Evolutionary conservation across 75 land plant genomes (phyloP), one percentile per base, ranked within the genome.

Genomic region (Pinus albicaulis): DNA sequence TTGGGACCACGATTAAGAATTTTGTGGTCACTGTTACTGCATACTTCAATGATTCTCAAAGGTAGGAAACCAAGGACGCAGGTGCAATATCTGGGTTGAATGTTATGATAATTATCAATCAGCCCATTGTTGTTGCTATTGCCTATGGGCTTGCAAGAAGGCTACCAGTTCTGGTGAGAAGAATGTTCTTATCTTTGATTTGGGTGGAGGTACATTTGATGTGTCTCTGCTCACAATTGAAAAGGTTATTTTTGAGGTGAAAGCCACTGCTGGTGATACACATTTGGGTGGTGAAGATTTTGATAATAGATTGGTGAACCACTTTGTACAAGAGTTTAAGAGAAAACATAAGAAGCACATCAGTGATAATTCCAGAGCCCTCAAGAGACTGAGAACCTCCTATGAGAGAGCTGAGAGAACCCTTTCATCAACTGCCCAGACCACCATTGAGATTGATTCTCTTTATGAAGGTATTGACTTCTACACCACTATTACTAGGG

Each of bases 131-230:
- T 48, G 93, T 91, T 22, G 93, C 93, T 55, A 89, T 91, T 71
- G 93, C 93, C 34, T 91, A 91, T 71, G 93, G 93, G 55, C 81
- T 91, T 41, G 93, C 78, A 91, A 91, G 83, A 91, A 91, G 84
- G 91, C 92, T 1, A 77, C 82, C n/a, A 81, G 84, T 31, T 82
- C 69, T 20, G 92, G 92, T 4, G 91, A 91, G 85, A 91, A 89
- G 84, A 89, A 89, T 59, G 86, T 91, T 7, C 80, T 91, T 25
- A 89, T 91, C 56, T 86, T 89, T 78, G 89, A 88, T 65, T 70
- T 88, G 11, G 90, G 92, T 57, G 92, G 92, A 55, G 92, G 92
- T 22, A 90, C 92, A 16, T 91, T 89, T 74, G 93, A 91, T 80
- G 93, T 91, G 5, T 91, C 93, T 22, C 80, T 91, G 2, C 84